Conservation (phyloP, 768 basidiomycete species). For the Russula sp. region DNA sequence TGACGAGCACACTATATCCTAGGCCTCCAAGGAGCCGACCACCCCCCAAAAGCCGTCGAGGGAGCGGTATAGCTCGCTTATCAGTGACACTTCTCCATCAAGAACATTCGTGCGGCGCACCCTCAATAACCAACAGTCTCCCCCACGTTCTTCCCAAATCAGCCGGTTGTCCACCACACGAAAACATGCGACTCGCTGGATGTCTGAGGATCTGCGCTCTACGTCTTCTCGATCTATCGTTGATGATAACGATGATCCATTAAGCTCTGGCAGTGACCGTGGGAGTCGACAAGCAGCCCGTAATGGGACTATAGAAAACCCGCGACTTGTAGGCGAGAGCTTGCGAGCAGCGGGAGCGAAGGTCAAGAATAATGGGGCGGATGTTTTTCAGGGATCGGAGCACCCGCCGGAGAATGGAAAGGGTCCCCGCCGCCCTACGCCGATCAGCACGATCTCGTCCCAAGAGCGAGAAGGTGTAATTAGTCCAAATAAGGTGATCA, state of each 20-base stretch:
- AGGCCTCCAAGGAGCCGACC: conserved; percentile 27
- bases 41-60: conserved; percentile 28
- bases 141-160: conserved; percentile 36
- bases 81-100: conserved; percentile 26
- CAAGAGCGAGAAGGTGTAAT: background rate
- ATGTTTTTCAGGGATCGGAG: conserved; percentile 37
- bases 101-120: conserved; percentile 27
- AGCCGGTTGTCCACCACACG: conserved; percentile 45
- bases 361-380: conserved; percentile 36
- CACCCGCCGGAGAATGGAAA: conserved; percentile 1
- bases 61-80: conserved; percentile 27
- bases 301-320: conserved; percentile 69
- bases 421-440: conserved; percentile 3
- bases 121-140: conserved; percentile 31
- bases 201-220: conserved; percentile 46
- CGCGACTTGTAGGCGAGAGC: conserved; percentile 64
- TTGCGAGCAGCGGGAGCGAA: conserved; percentile 68
- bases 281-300: conserved; percentile 58
- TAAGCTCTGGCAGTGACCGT: conserved; percentile 21
- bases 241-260: conserved; percentile 32
- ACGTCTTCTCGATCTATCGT: conserved; percentile 31
- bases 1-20: background rate
- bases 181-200: conserved; percentile 53
- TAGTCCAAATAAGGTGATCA: conserved; percentile 12
- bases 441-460: conserved; percentile 9